Evolutionary conservation across 2,329 filamentous ascomycete genomes (phyloP), one percentile per base, ranked within the genome.

Genomic region (Penicillium sclerotiorum): DNA sequence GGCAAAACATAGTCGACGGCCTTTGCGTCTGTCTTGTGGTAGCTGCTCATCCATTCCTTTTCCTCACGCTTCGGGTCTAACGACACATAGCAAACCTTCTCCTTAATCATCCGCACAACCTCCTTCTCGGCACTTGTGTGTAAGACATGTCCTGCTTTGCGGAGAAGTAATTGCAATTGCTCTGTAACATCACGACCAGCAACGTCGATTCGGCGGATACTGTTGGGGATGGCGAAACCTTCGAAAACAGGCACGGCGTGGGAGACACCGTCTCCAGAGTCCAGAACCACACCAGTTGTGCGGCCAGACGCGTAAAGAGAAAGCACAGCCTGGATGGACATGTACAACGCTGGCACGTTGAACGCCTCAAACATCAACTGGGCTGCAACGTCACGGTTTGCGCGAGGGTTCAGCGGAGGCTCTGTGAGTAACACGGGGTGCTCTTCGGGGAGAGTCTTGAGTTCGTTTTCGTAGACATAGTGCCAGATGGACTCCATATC

Each of bases 401-500:
- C 87, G 72, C 92, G 87, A 27, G 94, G 94, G 73, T 99, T 99
- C 59, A 99, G 80, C 33, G 94, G 94, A 42, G 94, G 90, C 74
- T 99, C 94, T 53, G 94, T 99, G 64, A 99, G 81, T 45, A 99
- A 85, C 53, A 99, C 93, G 37, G 94, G 94, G 73, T 99, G 94
- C 87, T 99, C 94, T 81, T 99, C 94, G 73, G 92, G 96, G 68
- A 96, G 80, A 42, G 93, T 96, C 79, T 96, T 97, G 64, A 99
- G 73, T 57, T 95, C 94, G 67, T 96, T 93, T 50, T 89, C 89
- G 71, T 97, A 99, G 45, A 99, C 91, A 68, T 95, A 94, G 65
- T 95, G 89, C 94, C 94, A 99, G 75, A 99, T 99, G 77, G 90
- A 86, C 79, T 99, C 94, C 94, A 99, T 99, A 69, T 99, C 94